Evolutionary conservation across 2,329 filamentous ascomycete species (phyloP).

Genomic region (Botrytis deweyae): DNA sequence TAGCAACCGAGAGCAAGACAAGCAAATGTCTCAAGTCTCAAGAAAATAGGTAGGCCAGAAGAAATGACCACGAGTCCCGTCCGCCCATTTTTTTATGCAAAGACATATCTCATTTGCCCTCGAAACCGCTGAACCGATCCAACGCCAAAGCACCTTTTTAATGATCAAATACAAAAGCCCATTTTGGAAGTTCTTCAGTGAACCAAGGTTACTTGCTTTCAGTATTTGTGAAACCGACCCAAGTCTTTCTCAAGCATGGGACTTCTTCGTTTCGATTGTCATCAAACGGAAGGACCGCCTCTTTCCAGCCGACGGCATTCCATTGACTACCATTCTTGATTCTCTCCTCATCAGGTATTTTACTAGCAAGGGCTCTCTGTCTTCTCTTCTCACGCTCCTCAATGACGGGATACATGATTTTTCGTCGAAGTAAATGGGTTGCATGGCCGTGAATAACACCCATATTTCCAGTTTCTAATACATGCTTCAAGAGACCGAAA

Average conservation of each 20-base stretch:
- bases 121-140: constrained; percentile 20
- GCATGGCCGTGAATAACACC: constrained; percentile 53
- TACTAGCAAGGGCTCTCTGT: constrained; percentile 29
- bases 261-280: constrained; percentile 28
- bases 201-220: constrained; percentile 17
- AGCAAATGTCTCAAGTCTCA: constrained; percentile 4
- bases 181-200: constrained; percentile 2
- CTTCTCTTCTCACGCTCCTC: constrained; percentile 59
- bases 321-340: constrained; percentile 34
- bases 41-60: constrained; percentile 21
- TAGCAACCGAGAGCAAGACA: constrained; percentile 10
- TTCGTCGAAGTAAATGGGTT: constrained; percentile 47
- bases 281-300: constrained; percentile 33
- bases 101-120: constrained; percentile 22
- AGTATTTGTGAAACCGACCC: constrained; percentile 30
- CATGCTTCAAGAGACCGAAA: constrained; percentile 62
- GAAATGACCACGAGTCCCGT: constrained; percentile 17
- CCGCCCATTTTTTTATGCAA: constrained; percentile 25
- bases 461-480: constrained; percentile 61
- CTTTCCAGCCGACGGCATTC: constrained; percentile 40
- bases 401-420: constrained; percentile 51
- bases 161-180: constrained; percentile 22
- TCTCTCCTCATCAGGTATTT: constrained; percentile 35
- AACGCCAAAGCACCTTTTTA: constrained; percentile 25
- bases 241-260: constrained; percentile 32